Percentiles rank a stretch among this genome's conserved stretches.
These are phyloP conservation scores for Coelastrella sp. DNA, from an alignment of 139 green algal genomes.

Conservation along the genomic window DNA sequence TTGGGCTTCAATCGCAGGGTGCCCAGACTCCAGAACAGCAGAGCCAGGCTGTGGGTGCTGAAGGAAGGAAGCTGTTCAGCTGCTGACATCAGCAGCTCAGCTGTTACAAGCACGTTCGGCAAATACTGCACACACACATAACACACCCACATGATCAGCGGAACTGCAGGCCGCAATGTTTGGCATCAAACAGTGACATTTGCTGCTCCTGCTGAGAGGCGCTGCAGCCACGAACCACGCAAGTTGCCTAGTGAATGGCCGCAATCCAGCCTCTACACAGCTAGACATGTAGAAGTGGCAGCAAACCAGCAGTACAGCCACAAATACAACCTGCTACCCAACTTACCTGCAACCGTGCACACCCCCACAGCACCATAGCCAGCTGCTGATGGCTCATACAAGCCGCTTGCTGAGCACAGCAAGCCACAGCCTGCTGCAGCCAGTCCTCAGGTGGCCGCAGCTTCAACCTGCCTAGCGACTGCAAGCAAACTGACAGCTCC, in stretches of 20 bases:
- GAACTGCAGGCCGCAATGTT: too few species aligned
- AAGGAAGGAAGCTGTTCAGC: conserved; percentile 52
- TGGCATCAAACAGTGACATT: too few species aligned
- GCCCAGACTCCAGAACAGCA: conserved; percentile 59
- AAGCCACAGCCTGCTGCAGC: background rate
- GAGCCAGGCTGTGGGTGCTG: conserved; percentile 54
- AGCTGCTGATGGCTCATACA: conserved; percentile 55
- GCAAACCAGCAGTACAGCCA: too few species aligned
- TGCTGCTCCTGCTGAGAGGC: too few species aligned
- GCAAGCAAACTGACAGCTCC: conserved; percentile 23
- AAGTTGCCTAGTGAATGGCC: too few species aligned
- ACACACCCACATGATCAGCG: too few species aligned
- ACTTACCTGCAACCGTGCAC: conserved; percentile 58
- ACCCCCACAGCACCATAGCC: conserved; percentile 66
- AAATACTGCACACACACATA: conserved; percentile 28
- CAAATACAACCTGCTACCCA: background rate
- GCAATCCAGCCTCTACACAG: too few species aligned
- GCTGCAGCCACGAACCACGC: too few species aligned
- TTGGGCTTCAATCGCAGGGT: conserved; percentile 58
- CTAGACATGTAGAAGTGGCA: too few species aligned
- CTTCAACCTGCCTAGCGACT: conserved; percentile 3
- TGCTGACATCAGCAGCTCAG: conserved; percentile 47
- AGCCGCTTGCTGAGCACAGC: background rate
- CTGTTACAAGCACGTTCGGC: conserved; percentile 38
- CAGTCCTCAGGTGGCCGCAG: conserved; percentile 11